phyloP scores from a whole-genome alignment of 176 grass and related monocot genomes.

The Elaeis guineensis region DNA sequence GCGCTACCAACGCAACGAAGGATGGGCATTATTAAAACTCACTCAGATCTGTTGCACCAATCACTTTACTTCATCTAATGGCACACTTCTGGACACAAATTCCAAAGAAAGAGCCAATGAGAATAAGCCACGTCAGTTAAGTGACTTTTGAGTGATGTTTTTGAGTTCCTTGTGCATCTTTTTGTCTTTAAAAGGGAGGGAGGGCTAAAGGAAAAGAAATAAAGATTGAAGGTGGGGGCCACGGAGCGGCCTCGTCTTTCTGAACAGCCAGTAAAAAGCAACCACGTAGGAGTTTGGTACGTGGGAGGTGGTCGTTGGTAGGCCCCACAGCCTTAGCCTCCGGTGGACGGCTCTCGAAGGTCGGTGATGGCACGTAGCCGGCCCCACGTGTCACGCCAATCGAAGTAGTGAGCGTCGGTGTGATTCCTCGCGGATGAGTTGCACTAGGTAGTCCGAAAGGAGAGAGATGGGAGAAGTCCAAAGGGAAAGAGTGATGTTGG shows the following conservation, averaged over 20 bases:
- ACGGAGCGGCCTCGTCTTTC: neutral
- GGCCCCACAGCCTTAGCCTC: slow-evolving; percentile 5
- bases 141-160: too few species aligned
- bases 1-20: slow-evolving; percentile 31
- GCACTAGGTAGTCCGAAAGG: neutral
- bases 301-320: neutral
- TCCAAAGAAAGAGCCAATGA: too few species aligned
- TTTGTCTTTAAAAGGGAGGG: too few species aligned
- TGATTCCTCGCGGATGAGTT: neutral
- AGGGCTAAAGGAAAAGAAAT: too few species aligned
- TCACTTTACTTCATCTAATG: too few species aligned
- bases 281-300: neutral
- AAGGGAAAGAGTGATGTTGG: slow-evolving; percentile 5
- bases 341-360: slow-evolving; percentile 5
- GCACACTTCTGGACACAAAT: too few species aligned
- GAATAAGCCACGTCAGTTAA: too few species aligned
- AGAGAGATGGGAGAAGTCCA: neutral
- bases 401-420: neutral
- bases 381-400: slow-evolving; percentile 4
- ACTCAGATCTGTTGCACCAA: too few species aligned
- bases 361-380: slow-evolving; percentile 25
- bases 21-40: neutral
- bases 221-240: too few species aligned
- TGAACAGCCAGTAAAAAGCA: neutral
- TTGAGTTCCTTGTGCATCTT: too few species aligned